Evolutionary conservation across 2,329 filamentous ascomycete genomes (phyloP), one percentile per base, ranked within the genome.

Genomic region (Phialemonium atrogriseum): DNA sequence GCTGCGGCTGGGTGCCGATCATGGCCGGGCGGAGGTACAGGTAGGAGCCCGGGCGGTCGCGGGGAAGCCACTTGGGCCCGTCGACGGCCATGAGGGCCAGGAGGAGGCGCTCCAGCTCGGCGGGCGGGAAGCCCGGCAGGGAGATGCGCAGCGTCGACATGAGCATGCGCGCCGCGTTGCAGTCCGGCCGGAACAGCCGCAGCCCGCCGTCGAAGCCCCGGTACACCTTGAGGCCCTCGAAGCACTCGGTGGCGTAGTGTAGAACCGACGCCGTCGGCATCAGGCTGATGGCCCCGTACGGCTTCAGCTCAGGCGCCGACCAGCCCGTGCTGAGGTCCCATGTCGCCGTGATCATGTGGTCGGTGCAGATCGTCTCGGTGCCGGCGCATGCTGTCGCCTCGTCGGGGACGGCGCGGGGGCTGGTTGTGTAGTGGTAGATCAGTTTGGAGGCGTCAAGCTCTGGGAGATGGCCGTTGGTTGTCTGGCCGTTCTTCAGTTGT

Each of bases 201-300:
- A 88, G 69, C 47, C 71, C 73, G 46, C 79, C 80, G 54, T 89
- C 82, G 43, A 71, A 71, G 34, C 86, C 86, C 30, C 86, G 78
- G 68, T 86, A 93, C 31, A 77, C 74, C 60, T 93, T 94, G 47
- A 73, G 60, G 10, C 86, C 86, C 60, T 94, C 86, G 61, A 93
- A 94, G 58, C 86, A 93, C 59, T 89, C 82, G 28, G 85, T 93
- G 9, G 85, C 86, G 59, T 94, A 94, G 68, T 94, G 86, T 38
- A 94, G 70, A 39, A 79, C 77, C 4, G 78, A 84, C 10, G 85
- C 84, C 5, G 81, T 88, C 21, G 86, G 86, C 64, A 85, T 81
- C 48, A 94, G 75, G 40, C 70, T 70, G 32, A 94, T 62, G 9
- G 84, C 80, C 0, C 83, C 82, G 56, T 85, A 91, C 16, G 85